phyloP scores from a whole-genome alignment of 2,329 filamentous ascomycete species.

The Colletotrichum sp. region DNA sequence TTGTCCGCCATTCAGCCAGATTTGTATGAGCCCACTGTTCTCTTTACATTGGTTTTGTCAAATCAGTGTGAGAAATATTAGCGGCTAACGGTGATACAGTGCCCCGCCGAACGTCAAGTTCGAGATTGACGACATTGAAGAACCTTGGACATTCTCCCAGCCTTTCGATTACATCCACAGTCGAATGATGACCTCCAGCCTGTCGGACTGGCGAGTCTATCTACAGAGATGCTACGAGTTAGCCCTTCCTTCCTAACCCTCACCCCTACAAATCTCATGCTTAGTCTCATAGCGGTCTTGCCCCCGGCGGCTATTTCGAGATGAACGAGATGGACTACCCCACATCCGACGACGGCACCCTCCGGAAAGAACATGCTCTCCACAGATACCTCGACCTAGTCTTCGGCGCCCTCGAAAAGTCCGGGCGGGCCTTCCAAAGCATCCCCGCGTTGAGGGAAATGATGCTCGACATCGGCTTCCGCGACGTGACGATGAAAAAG shows the following conservation, averaged over 20 bases:
- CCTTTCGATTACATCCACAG: conserved; percentile 30
- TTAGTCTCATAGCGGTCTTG: background rate
- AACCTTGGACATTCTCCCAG: conserved; percentile 38
- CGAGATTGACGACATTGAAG: conserved; percentile 45
- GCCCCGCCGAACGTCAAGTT: conserved; percentile 57
- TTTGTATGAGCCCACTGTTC: conserved; percentile 23
- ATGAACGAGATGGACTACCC: background rate
- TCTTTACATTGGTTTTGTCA: fast-evolving
- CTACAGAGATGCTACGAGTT: conserved; percentile 36
- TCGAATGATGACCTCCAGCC: conserved; percentile 31
- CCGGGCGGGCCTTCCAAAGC: background rate
- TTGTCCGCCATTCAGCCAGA: conserved; percentile 43
- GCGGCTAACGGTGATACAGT: conserved; percentile 20
- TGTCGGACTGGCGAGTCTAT: conserved; percentile 23
- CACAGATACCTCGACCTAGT: background rate
- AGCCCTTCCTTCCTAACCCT: background rate
- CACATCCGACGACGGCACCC: background rate
- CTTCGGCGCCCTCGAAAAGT: background rate
- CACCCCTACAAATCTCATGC: fast-evolving
- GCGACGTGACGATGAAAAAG: background rate
- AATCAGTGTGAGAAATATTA: fast-evolving
- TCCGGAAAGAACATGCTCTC: background rate
- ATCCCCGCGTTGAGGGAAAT: background rate
- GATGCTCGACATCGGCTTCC: background rate
- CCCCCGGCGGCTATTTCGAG: background rate